Evolutionary conservation across 345 rosid species (phyloP).

Genomic region (Aquilaria malaccensis): DNA sequence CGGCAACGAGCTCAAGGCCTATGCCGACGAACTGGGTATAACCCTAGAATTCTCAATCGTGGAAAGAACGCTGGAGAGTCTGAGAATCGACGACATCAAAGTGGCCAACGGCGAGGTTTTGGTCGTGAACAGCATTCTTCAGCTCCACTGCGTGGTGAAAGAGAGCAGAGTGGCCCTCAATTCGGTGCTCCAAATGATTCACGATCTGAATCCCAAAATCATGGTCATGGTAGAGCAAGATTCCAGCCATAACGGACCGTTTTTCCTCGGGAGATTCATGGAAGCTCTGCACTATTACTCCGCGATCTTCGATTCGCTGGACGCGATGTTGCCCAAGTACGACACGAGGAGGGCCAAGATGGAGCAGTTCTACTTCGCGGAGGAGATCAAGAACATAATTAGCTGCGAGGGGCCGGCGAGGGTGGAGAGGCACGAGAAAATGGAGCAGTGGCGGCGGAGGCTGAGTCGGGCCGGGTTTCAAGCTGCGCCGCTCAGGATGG

Average conservation of each 20-base stretch:
- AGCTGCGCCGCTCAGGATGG: slow-evolving; percentile 42
- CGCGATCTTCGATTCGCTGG: slow-evolving; percentile 21
- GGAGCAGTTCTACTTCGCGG: slow-evolving; percentile 58
- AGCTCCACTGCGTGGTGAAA: slow-evolving; percentile 58
- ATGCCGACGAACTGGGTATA: slow-evolving; percentile 30
- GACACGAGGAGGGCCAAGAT: slow-evolving; percentile 61
- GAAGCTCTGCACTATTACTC: slow-evolving; percentile 63
- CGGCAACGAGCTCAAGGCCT: slow-evolving; percentile 31
- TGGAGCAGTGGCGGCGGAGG: slow-evolving; percentile 61
- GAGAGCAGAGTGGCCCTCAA: slow-evolving; percentile 59
- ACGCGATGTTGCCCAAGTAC: slow-evolving; percentile 38
- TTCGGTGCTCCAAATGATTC: slow-evolving; percentile 42
- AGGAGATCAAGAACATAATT: slow-evolving; percentile 62
- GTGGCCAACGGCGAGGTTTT: slow-evolving; percentile 35
- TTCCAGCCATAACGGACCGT: slow-evolving; percentile 59
- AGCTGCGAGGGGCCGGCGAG: slow-evolving; percentile 52
- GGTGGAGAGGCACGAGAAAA: slow-evolving; percentile 56
- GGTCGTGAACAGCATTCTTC: slow-evolving; percentile 53
- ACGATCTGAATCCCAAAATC: slow-evolving; percentile 40
- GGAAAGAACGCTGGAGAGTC: slow-evolving; percentile 42
- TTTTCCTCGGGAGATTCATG: slow-evolving; percentile 61
- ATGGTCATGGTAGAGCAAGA: slow-evolving; percentile 58
- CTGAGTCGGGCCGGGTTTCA: slow-evolving; percentile 73
- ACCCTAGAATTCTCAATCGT: slow-evolving; percentile 36
- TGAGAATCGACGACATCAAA: slow-evolving; percentile 32